These are phyloP conservation scores for Aspergillus cejpii DNA, from an alignment of 2,329 filamentous ascomycete species.

Conservation along the genomic window DNA sequence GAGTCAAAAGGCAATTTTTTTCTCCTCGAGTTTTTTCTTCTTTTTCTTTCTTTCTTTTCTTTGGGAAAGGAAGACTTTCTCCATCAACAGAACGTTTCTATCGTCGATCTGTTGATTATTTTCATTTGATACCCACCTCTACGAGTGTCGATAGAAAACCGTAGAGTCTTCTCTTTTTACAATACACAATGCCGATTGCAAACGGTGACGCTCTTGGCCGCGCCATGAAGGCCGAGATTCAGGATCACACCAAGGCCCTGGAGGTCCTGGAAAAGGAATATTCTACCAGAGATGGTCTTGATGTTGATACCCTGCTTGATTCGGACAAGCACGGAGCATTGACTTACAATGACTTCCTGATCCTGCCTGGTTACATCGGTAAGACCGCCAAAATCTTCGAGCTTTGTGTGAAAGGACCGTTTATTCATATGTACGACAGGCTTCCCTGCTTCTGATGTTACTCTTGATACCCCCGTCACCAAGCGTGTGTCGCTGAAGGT, in stretches of 20 bases:
- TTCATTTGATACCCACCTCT: conserved; percentile 18
- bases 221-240: conserved; percentile 49
- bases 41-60: conserved; percentile 45
- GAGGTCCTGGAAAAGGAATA: conserved; percentile 75
- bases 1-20: conserved; percentile 28
- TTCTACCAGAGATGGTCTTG: conserved; percentile 72
- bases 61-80: conserved; percentile 55
- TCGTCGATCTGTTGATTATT: conserved; percentile 42
- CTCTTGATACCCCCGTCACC: conserved; percentile 83
- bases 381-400: conserved; percentile 22
- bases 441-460: conserved; percentile 85
- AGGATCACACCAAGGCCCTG: conserved; percentile 69
- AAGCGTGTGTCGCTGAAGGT: conserved; percentile 95
- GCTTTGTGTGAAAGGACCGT: conserved; percentile 7
- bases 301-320: conserved; percentile 79
- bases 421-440: conserved; percentile 42
- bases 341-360: conserved; percentile 97
- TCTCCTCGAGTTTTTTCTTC: conserved; percentile 30
- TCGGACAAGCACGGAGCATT: conserved; percentile 86
- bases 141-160: conserved; percentile 20
- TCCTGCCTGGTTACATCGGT: conserved; percentile 94
- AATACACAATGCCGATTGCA: conserved; percentile 61
- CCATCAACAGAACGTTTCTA: conserved; percentile 50
- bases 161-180: conserved; percentile 27
- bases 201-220: conserved; percentile 56